A percentile compares a stretch with the other conserved stretches of the same genome.
Evolutionary conservation across 1,284 basidiomycete genomes (phyloP).

Genomic region (Cystobasidiaceae sp.): DNA sequence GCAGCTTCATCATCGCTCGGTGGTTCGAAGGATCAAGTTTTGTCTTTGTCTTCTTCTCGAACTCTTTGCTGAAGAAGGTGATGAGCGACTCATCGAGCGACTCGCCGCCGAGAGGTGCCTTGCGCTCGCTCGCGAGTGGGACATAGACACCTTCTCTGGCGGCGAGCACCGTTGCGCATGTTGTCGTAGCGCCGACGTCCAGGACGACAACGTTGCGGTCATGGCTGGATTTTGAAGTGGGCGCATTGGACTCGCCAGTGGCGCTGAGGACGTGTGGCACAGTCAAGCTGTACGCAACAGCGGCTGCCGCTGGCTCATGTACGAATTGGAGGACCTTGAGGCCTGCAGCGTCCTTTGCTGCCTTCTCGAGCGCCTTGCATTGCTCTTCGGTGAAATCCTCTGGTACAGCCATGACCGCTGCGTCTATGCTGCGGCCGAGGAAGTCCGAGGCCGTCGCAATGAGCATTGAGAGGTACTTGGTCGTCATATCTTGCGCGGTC

Average conservation of each 20-base stretch:
- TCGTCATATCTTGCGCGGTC: constrained; percentile 76
- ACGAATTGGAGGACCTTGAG: constrained; percentile 62
- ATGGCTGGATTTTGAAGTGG: constrained; percentile 38
- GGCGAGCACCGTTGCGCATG: constrained; percentile 52
- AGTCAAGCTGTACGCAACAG: constrained; percentile 50
- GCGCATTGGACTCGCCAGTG: constrained; percentile 42
- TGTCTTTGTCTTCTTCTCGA: constrained; percentile 91
- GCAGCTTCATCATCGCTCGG: constrained; percentile 87
- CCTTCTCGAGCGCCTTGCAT: constrained; percentile 46
- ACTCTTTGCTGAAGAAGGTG: constrained; percentile 91
- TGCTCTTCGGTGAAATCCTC: constrained; percentile 45
- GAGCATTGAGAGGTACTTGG: constrained; percentile 79
- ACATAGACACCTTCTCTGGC: constrained; percentile 55
- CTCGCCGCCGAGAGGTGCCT: constrained; percentile 53
- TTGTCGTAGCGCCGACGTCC: constrained; percentile 57
- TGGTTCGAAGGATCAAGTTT: constrained; percentile 52
- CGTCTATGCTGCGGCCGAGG: constrained; percentile 70
- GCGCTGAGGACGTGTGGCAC: constrained; percentile 38
- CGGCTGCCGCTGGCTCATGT: constrained; percentile 50
- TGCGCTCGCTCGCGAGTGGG: constrained; percentile 51
- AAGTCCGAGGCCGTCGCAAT: constrained; percentile 87
- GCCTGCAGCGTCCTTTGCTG: constrained; percentile 57
- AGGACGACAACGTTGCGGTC: constrained; percentile 56
- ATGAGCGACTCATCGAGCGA: constrained; percentile 71
- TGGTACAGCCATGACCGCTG: constrained; percentile 83